Evolutionary conservation across 331 rosid genomes (phyloP).

Genomic region (Acacia concinna): DNA sequence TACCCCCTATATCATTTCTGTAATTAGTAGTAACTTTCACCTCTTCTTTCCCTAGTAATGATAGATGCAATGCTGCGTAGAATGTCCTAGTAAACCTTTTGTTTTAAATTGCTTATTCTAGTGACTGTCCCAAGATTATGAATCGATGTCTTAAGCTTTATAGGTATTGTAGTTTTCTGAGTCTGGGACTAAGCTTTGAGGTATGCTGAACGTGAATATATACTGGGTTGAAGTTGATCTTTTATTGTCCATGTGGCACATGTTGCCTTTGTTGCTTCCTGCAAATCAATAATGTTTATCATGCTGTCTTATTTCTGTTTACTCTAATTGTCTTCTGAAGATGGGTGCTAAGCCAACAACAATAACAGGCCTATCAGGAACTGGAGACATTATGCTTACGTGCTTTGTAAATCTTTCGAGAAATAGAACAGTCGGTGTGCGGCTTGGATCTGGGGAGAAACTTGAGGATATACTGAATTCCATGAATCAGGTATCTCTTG

Average conservation of each 20-base stretch:
- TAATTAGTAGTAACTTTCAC: not conserved
- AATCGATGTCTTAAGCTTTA: not conserved
- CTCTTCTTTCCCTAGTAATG: constrained; percentile 2
- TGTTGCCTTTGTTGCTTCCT: not conserved
- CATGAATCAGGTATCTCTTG: constrained; percentile 75
- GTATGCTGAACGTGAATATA: not conserved
- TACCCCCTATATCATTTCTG: not conserved
- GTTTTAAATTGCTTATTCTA: not conserved
- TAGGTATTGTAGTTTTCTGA: not conserved
- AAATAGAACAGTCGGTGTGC: constrained; percentile 85
- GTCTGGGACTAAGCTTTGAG: not conserved
- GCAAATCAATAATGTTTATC: not conserved
- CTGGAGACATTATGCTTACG: constrained; percentile 95
- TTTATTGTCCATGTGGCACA: not conserved
- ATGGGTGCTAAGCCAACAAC: constrained; percentile 94
- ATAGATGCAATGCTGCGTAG: constrained; percentile 4
- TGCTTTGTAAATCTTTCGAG: constrained; percentile 91
- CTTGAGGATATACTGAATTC: constrained; percentile 75
- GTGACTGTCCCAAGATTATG: not conserved
- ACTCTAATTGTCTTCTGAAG: constrained; percentile 48
- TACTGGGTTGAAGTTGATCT: not conserved
- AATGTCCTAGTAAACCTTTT: not conserved
- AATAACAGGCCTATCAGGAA: constrained; percentile 91
- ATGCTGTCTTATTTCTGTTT: constrained; percentile 29
- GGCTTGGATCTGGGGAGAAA: constrained; percentile 86